These are phyloP conservation scores for Colletotrichum filicis DNA, from an alignment of 2,329 filamentous ascomycete species.

Conservation along the genomic window DNA sequence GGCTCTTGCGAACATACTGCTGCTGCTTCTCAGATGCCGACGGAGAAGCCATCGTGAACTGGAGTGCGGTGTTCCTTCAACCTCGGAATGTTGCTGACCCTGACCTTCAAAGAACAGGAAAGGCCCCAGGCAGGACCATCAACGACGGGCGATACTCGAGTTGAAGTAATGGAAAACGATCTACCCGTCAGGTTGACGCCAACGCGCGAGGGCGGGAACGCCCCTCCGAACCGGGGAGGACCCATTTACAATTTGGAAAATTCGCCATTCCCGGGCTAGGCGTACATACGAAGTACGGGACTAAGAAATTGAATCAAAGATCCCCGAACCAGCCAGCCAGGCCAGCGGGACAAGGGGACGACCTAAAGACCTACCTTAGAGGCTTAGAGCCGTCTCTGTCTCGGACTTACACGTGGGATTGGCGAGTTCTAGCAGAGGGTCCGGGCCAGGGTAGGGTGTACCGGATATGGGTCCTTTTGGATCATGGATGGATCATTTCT, in stretches of 20 bases:
- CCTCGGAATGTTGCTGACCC: not conserved
- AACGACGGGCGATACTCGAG: not conserved
- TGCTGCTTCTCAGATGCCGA: conserved; percentile 7
- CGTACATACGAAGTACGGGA: not conserved
- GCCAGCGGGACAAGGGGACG: not conserved
- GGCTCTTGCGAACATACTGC: not conserved
- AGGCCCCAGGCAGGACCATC: not conserved
- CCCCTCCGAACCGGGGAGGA: not conserved
- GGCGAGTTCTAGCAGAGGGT: not conserved
- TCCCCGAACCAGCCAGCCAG: not conserved
- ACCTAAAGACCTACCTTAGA: not conserved
- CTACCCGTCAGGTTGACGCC: not conserved
- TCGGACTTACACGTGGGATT: conserved; percentile 22
- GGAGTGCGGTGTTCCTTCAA: not conserved
- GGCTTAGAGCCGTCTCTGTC: not conserved
- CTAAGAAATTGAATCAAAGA: not conserved
- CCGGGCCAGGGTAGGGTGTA: not conserved
- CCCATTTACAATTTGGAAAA: not conserved
- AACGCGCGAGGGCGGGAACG: conserved; percentile 15
- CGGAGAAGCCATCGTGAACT: conserved; percentile 18
- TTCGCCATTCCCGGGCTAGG: conserved; percentile 1
- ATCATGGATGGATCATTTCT: not conserved
- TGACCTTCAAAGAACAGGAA: not conserved
- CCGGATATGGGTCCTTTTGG: not conserved
- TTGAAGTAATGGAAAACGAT: conserved; percentile 13